Conservation (phyloP, 83 land plant species). For the Picea mariana region DNA sequence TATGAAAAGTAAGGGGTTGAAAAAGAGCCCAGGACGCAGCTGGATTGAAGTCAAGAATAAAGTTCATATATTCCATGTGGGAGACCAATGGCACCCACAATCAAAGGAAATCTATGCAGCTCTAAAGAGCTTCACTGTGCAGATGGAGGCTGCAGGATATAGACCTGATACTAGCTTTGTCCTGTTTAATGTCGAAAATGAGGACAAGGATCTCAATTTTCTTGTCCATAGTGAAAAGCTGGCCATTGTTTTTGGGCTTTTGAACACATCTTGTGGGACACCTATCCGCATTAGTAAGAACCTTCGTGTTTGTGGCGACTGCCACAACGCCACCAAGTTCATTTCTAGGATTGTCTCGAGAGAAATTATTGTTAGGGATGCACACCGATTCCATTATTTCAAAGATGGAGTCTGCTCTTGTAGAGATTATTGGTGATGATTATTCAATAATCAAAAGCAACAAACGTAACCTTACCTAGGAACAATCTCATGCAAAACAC, state of each 20-base stretch:
- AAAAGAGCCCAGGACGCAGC: slow-evolving; percentile 24
- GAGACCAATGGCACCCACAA: slow-evolving; percentile 29
- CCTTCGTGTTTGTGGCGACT: background rate
- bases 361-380: slow-evolving; percentile 1
- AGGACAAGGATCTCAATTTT: slow-evolving; percentile 11
- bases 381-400: slow-evolving; percentile 3
- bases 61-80: slow-evolving; percentile 29
- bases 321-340: background rate
- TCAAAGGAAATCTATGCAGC: slow-evolving; percentile 24
- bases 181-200: slow-evolving; percentile 17
- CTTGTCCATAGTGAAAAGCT: slow-evolving; percentile 19
- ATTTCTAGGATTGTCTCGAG: slow-evolving; percentile 6
- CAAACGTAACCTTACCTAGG: too few species aligned
- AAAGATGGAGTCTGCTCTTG: slow-evolving; percentile 10
- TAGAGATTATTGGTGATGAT: slow-evolving; percentile 9
- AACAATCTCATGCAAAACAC: too few species aligned
- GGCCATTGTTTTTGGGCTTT: background rate
- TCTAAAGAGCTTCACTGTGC: slow-evolving; percentile 5
- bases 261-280: slow-evolving; percentile 2
- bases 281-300: background rate
- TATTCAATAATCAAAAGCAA: too few species aligned
- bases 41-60: slow-evolving; percentile 31
- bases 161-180: slow-evolving; percentile 16
- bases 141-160: slow-evolving; percentile 25
- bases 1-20: slow-evolving; percentile 18